A percentile compares a stretch with the other conserved stretches of the same genome.
Conservation (phyloP, 164 flowering plant species). For the Vitis vinifera region ASM3070453v1 NC_081812.1:18017501-18018000, state of each 20-base stretch:
- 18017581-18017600: slow-evolving; percentile 55
- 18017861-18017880: slow-evolving; percentile 54
- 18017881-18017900: slow-evolving; percentile 33
- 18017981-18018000: slow-evolving; percentile 42
- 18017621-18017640: slow-evolving; percentile 54
- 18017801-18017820: slow-evolving; percentile 56
- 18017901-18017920: slow-evolving; percentile 46
- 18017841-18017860: slow-evolving; percentile 68
- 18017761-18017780: slow-evolving; percentile 28
- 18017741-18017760: slow-evolving; percentile 58
- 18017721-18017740: slow-evolving; percentile 78
- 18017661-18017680: slow-evolving; percentile 40
- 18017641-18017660: slow-evolving; percentile 74
- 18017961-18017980: slow-evolving; percentile 61
- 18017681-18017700: slow-evolving; percentile 47
- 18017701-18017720: slow-evolving; percentile 53
- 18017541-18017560: slow-evolving; percentile 64
- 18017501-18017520: slow-evolving; percentile 65
- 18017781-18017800: slow-evolving; percentile 27
- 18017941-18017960: slow-evolving; percentile 67
- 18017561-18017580: slow-evolving; percentile 57
- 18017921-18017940: slow-evolving; percentile 61
- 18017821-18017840: slow-evolving; percentile 51
- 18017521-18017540: slow-evolving; percentile 61
- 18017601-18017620: slow-evolving; percentile 44